Conservation (phyloP, 176 grass and related monocot species). For the Elaeis guineensis region DNA sequence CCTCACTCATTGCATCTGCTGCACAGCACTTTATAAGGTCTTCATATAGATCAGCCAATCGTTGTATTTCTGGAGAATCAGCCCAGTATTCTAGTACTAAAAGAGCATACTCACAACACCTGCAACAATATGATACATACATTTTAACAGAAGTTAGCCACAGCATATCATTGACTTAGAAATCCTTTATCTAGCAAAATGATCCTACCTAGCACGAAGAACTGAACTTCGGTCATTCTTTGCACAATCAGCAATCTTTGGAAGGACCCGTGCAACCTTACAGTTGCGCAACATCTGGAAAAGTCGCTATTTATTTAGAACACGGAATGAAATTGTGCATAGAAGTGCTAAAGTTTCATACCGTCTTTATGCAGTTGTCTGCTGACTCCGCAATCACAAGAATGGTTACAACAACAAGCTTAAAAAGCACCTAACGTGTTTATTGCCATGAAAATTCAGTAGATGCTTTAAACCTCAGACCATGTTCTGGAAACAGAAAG, state of each 20-base stretch:
- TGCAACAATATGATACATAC: constrained; percentile 22
- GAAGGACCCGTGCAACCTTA: constrained; percentile 82
- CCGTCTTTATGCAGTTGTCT: constrained; percentile 96
- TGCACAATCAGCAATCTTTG: constrained; percentile 61
- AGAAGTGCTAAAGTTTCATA: constrained; percentile 38
- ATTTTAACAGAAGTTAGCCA: constrained; percentile 6
- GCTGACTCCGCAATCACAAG: constrained; percentile 94
- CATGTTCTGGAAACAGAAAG: background rate
- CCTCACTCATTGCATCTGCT: constrained; percentile 98
- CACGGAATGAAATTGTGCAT: background rate
- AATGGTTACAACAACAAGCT: constrained; percentile 99
- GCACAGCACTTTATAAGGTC: constrained; percentile 95
- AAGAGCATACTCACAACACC: constrained; percentile 88
- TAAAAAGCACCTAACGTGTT: constrained; percentile 69
- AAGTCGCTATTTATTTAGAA: constrained; percentile 12
- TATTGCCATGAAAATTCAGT: constrained; percentile 15
- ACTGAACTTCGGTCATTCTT: constrained; percentile 75
- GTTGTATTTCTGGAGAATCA: constrained; percentile 91
- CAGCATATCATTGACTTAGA: constrained; percentile 10
- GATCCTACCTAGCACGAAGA: constrained; percentile 78
- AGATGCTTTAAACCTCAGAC: constrained; percentile 8
- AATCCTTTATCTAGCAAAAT: constrained; percentile 5
- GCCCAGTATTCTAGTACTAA: constrained; percentile 92
- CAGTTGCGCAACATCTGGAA: constrained; percentile 76
- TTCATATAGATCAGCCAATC: constrained; percentile 79